Conservation (phyloP, 2,329 filamentous ascomycete genomes). For the Davidsoniella neocaledoniae region DNA sequence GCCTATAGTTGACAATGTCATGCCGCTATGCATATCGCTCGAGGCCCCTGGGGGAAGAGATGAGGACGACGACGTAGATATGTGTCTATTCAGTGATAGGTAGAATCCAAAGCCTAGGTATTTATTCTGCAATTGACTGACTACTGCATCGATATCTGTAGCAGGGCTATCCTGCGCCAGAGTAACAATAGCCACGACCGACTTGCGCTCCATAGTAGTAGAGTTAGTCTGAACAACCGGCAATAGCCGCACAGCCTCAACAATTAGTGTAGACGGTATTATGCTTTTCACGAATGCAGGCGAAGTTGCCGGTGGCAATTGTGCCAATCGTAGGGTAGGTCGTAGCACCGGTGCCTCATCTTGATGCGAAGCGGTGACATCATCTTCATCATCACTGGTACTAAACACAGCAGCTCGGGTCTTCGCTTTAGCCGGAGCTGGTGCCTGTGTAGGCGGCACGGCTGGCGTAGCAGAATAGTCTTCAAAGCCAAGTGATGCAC, state of each 20-base stretch:
- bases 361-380: constrained; percentile 20
- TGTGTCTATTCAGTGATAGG: constrained; percentile 61
- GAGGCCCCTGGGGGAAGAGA: constrained; percentile 21
- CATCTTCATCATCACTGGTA: constrained; percentile 43
- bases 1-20: not conserved
- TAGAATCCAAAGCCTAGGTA: constrained; percentile 78
- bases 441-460: constrained; percentile 14
- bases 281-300: constrained; percentile 42
- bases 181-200: constrained; percentile 62
- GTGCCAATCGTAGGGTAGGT: constrained; percentile 44
- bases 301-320: constrained; percentile 43
- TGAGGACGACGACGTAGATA: constrained; percentile 33
- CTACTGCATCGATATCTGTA: constrained; percentile 65
- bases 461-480: constrained; percentile 31
- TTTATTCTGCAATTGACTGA: constrained; percentile 62
- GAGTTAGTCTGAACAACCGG: constrained; percentile 33
- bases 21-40: constrained; percentile 18
- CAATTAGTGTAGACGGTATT: constrained; percentile 40
- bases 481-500: constrained; percentile 20
- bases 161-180: constrained; percentile 65
- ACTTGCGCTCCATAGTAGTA: constrained; percentile 46
- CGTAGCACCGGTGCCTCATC: constrained; percentile 44
- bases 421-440: not conserved
- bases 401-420: constrained; percentile 38
- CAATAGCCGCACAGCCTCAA: constrained; percentile 60